These are phyloP conservation scores for Cnidoscolus chayamansa DNA, from an alignment of 441 rosid species.

Conservation along the genomic window DNA sequence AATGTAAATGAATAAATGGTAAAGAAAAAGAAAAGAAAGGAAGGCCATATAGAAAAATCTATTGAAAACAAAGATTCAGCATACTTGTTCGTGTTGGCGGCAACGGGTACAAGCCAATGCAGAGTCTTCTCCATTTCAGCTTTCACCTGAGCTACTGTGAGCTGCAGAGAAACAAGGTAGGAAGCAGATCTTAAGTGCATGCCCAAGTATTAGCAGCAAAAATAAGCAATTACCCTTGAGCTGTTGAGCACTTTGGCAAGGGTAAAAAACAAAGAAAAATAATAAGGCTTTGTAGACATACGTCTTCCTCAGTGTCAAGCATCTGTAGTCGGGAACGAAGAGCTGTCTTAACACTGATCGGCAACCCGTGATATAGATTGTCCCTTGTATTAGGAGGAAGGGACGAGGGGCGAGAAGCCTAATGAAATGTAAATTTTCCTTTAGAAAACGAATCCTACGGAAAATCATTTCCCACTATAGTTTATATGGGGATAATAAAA, in stretches of 20 bases:
- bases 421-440: constrained; percentile 8
- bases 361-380: constrained; percentile 67
- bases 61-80: constrained; percentile 11
- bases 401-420: constrained; percentile 77
- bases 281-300: constrained; percentile 23
- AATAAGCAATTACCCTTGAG: constrained; percentile 11
- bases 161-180: constrained; percentile 45
- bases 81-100: constrained; percentile 79
- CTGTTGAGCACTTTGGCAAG: constrained; percentile 3
- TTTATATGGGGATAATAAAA: not conserved
- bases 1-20: not conserved
- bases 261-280: not conserved
- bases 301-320: constrained; percentile 60
- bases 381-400: constrained; percentile 85
- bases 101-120: constrained; percentile 75
- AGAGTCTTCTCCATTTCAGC: constrained; percentile 86
- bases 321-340: constrained; percentile 57
- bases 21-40: too few relatives aligned
- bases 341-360: constrained; percentile 60
- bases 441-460: constrained; percentile 10
- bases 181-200: constrained; percentile 10
- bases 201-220: not conserved
- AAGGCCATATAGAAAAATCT: not conserved
- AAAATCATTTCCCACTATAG: not conserved
- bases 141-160: constrained; percentile 56